These are phyloP conservation scores for Millerozyma acaciae DNA, from an alignment of 805 yeast genomes.

Conservation along the genomic window DNA sequence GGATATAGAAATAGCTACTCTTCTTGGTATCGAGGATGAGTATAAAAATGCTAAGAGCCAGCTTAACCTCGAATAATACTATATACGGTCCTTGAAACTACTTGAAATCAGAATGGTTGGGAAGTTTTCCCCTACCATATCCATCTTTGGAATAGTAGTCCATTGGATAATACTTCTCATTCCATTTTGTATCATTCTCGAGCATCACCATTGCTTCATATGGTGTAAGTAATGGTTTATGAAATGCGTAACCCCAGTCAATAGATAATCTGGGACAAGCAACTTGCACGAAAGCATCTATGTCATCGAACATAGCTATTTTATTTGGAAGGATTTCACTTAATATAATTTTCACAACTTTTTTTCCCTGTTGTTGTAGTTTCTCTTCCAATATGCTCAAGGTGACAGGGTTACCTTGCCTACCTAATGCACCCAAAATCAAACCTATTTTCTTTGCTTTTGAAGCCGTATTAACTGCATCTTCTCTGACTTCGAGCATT, in stretches of 20 bases:
- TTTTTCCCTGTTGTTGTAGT: conserved; percentile 52
- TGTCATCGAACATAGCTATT: conserved; percentile 84
- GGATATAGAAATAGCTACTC: conserved; percentile 57
- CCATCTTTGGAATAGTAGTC: conserved; percentile 90
- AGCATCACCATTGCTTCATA: conserved; percentile 93
- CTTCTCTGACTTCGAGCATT: conserved; percentile 66
- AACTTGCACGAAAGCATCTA: conserved; percentile 94
- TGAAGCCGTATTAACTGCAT: conserved; percentile 65
- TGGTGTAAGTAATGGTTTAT: conserved; percentile 87
- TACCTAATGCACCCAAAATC: conserved; percentile 87
- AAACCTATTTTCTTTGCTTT: conserved; percentile 69
- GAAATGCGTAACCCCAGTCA: conserved; percentile 98
- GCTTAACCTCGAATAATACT: conserved; percentile 3
- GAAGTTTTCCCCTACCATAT: conserved; percentile 81
- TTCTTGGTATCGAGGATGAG: conserved; percentile 60
- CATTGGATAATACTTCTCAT: conserved; percentile 78
- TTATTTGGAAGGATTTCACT: conserved; percentile 94
- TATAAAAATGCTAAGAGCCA: conserved; percentile 1
- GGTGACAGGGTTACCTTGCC: conserved; percentile 88
- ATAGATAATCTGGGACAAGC: conserved; percentile 96
- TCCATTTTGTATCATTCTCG: conserved; percentile 66
- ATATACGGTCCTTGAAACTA: conserved; percentile 4
- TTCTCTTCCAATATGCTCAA: conserved; percentile 59
- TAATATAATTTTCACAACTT: conserved; percentile 74
- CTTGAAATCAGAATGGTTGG: conserved; percentile 34